Percentiles rank a stretch among this genome's conserved stretches.
Conservation (phyloP, 108 stramenopile genomes). For the Fragilariopsis cylindrus region DNA sequence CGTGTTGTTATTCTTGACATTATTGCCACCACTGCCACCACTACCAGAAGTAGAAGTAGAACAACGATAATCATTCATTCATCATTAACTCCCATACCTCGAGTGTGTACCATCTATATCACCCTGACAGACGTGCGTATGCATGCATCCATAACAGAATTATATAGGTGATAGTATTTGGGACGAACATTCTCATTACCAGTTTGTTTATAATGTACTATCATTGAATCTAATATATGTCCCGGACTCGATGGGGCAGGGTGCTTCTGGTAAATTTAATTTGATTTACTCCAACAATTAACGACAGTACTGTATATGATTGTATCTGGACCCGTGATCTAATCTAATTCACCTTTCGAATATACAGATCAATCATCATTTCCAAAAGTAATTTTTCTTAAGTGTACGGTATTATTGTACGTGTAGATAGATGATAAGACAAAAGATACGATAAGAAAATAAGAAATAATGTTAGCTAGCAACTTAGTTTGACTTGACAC, state of each 20-base stretch:
- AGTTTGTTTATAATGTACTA: not conserved
- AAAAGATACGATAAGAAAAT: not conserved
- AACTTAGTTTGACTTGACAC: too few species aligned
- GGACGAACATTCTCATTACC: not conserved
- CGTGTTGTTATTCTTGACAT: too few species aligned
- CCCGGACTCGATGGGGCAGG: not conserved
- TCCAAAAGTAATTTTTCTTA: not conserved
- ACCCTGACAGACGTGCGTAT: not conserved
- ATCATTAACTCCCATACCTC: not conserved
- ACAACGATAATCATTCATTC: not conserved
- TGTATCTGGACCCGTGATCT: not conserved
- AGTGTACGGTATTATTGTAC: not conserved
- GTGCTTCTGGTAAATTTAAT: not conserved
- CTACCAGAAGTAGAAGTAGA: not conserved
- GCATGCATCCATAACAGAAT: not conserved
- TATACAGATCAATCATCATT: slow-evolving; percentile 11
- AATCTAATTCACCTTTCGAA: not conserved
- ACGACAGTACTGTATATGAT: slow-evolving; percentile 32
- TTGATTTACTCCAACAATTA: slow-evolving; percentile 67
- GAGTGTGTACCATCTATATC: not conserved
- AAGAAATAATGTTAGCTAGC: not conserved
- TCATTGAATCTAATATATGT: not conserved
- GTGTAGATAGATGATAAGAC: not conserved
- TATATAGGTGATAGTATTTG: slow-evolving; percentile 6
- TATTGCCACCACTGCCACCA: too few species aligned